Evolutionary conservation across 345 rosid species (phyloP).

Genomic region (Dipteronia sinensis): DNA sequence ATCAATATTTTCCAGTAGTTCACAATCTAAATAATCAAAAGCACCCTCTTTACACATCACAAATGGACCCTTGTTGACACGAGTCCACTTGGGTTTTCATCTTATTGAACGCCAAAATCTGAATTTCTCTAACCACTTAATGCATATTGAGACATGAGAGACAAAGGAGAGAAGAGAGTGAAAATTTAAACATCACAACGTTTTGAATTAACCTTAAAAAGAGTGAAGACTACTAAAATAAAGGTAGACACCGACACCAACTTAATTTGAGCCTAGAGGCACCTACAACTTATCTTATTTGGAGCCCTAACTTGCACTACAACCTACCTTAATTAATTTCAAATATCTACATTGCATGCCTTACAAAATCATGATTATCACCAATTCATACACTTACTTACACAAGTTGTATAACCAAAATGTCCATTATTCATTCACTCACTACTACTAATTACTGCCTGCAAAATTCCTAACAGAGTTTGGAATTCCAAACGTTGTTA

Average conservation of each 20-base stretch:
- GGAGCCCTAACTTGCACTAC: constrained; percentile 21
- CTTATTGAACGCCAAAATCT: no score
- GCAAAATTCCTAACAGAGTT: no score
- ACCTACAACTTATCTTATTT: neutral
- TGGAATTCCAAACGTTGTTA: no score
- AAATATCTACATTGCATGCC: constrained; percentile 32
- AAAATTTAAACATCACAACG: constrained; percentile 14
- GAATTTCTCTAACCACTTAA: no score
- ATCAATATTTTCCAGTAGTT: neutral
- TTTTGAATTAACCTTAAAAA: constrained; percentile 12
- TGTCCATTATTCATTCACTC: no score
- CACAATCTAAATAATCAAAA: neutral
- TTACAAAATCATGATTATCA: no score
- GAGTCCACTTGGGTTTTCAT: neutral
- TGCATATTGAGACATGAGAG: no score
- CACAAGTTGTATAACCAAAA: no score
- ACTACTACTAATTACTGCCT: no score
- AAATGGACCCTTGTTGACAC: neutral
- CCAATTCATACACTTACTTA: no score
- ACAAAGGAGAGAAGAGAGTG: neutral
- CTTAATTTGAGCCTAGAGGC: neutral
- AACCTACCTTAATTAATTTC: constrained; percentile 1
- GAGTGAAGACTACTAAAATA: neutral
- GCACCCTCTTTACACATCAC: neutral
- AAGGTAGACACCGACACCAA: constrained; percentile 1